phyloP scores from a whole-genome alignment of 495 filamentous ascomycete genomes.

The Parachaetomium inaequale region DNA sequence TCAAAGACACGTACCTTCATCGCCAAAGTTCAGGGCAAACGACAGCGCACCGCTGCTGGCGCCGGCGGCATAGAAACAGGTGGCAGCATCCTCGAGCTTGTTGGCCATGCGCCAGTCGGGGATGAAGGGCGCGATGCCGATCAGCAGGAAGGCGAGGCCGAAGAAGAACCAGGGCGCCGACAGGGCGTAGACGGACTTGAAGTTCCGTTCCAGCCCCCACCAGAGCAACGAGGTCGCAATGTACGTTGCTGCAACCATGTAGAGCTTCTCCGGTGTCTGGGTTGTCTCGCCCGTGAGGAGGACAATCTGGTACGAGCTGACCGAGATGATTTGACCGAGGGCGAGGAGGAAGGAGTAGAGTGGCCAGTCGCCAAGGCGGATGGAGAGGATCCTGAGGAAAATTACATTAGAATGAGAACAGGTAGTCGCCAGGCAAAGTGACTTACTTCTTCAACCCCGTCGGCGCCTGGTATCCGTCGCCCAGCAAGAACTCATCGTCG shows the following conservation, averaged over 20 bases:
- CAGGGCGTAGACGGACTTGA: slow-evolving; percentile 56
- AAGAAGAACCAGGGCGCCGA: slow-evolving; percentile 60
- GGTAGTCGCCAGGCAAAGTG: slow-evolving; percentile 19
- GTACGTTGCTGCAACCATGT: slow-evolving; percentile 61
- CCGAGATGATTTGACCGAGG: slow-evolving; percentile 63
- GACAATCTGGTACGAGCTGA: slow-evolving; percentile 67
- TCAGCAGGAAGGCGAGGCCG: slow-evolving; percentile 57
- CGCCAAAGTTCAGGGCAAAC: slow-evolving; percentile 67
- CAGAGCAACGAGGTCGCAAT: slow-evolving; percentile 57
- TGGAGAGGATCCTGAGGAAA: slow-evolving; percentile 31
- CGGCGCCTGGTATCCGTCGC: slow-evolving; percentile 62
- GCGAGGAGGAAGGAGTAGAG: slow-evolving; percentile 68
- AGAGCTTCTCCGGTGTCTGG: slow-evolving; percentile 58
- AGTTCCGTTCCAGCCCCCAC: slow-evolving; percentile 57
- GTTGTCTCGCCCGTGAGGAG: slow-evolving; percentile 59
- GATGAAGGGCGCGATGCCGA: slow-evolving; percentile 60
- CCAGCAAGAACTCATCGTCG: slow-evolving; percentile 58
- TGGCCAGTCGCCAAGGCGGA: slow-evolving; percentile 60
- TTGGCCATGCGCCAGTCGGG: slow-evolving; percentile 36
- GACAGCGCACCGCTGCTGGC: slow-evolving; percentile 59
- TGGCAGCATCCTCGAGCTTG: slow-evolving; percentile 56
- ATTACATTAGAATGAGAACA: background rate
- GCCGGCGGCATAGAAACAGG: slow-evolving; percentile 57
- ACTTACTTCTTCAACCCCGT: slow-evolving; percentile 55
- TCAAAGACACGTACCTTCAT: slow-evolving; percentile 43